These are phyloP conservation scores for Coemansia erecta DNA, from an alignment of 192 early-diverging fungal genomes.

Conservation along the genomic window DNA sequence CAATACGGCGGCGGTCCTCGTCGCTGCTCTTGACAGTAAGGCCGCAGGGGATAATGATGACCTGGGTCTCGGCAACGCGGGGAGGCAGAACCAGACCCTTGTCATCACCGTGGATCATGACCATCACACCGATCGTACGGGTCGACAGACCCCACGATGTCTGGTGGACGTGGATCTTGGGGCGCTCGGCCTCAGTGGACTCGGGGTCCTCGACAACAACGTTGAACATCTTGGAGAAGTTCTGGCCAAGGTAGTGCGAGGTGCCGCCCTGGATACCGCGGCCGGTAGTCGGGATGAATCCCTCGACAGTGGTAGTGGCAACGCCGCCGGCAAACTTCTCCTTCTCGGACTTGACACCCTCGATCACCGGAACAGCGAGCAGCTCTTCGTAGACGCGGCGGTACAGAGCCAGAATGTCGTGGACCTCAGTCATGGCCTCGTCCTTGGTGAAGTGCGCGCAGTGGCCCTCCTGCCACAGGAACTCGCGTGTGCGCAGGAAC, in stretches of 20 bases:
- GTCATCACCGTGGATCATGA: slow-evolving; percentile 98
- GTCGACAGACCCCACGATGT: slow-evolving; percentile 99
- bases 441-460: slow-evolving; percentile 91
- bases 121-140: slow-evolving; percentile 97
- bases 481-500: slow-evolving; percentile 98
- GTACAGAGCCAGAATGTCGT: slow-evolving; percentile 91
- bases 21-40: slow-evolving; percentile 82
- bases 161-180: slow-evolving; percentile 89
- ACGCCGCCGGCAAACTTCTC: slow-evolving; percentile 99
- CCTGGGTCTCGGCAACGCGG: slow-evolving; percentile 84
- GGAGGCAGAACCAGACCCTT: slow-evolving; percentile 98
- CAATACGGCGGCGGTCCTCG: slow-evolving; percentile 66
- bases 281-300: slow-evolving; percentile 94
- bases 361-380: slow-evolving; percentile 94
- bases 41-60: slow-evolving; percentile 90
- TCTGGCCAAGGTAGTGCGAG: slow-evolving; percentile 99
- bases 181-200: slow-evolving; percentile 53
- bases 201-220: slow-evolving; percentile 88
- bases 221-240: slow-evolving; percentile 99
- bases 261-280: slow-evolving; percentile 98
- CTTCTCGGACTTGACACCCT: slow-evolving; percentile 97
- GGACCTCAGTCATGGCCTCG: slow-evolving; percentile 83
- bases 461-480: slow-evolving; percentile 99
- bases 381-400: slow-evolving; percentile 95
- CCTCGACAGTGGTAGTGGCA: slow-evolving; percentile 97